Percentiles rank a stretch among this genome's conserved stretches.
These are phyloP conservation scores for Gelatoporia subvermispora DNA, from an alignment of 768 basidiomycete species.

Conservation along the genomic window DNA sequence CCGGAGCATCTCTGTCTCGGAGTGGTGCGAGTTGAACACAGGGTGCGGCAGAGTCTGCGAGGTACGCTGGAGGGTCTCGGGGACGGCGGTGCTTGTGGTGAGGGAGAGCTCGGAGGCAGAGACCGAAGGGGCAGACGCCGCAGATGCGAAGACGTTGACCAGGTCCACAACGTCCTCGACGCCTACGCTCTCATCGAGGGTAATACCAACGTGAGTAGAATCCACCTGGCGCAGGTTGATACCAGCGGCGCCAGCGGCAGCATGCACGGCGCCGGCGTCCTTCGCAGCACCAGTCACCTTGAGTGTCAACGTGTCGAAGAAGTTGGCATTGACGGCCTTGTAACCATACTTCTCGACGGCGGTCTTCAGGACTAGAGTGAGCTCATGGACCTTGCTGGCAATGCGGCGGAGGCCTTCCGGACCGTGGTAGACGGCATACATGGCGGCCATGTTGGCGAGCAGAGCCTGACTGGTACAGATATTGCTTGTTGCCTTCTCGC, in stretches of 20 bases:
- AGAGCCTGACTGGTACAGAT: slow-evolving; percentile 98
- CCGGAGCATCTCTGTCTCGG: slow-evolving; percentile 97
- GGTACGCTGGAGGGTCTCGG: slow-evolving; percentile 50
- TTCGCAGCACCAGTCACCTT: slow-evolving; percentile 59
- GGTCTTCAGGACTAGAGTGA: slow-evolving; percentile 71
- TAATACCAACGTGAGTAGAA: slow-evolving; percentile 73
- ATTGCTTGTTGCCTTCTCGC: slow-evolving; percentile 97
- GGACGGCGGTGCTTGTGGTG: slow-evolving; percentile 41
- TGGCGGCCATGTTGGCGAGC: slow-evolving; percentile 98
- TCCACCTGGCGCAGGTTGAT: slow-evolving; percentile 85
- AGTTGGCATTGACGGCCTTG: slow-evolving; percentile 61
- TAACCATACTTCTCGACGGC: slow-evolving; percentile 72
- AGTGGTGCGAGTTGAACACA: slow-evolving; percentile 95
- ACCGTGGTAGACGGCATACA: slow-evolving; percentile 98
- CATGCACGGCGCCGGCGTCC: slow-evolving; percentile 61
- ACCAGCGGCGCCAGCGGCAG: slow-evolving; percentile 52
- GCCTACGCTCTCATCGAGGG: slow-evolving; percentile 87
- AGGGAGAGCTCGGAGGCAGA: slow-evolving; percentile 45
- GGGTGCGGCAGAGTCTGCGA: slow-evolving; percentile 78
- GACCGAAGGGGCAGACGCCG: slow-evolving; percentile 45
- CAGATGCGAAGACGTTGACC: slow-evolving; percentile 76
- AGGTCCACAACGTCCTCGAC: slow-evolving; percentile 70
- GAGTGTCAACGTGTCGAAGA: slow-evolving; percentile 90
- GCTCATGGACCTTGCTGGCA: slow-evolving; percentile 84
- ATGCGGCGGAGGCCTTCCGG: slow-evolving; percentile 81